Evolutionary conservation across 1,284 basidiomycete species (phyloP).

Genomic region (Cerioporus squamosus): DNA sequence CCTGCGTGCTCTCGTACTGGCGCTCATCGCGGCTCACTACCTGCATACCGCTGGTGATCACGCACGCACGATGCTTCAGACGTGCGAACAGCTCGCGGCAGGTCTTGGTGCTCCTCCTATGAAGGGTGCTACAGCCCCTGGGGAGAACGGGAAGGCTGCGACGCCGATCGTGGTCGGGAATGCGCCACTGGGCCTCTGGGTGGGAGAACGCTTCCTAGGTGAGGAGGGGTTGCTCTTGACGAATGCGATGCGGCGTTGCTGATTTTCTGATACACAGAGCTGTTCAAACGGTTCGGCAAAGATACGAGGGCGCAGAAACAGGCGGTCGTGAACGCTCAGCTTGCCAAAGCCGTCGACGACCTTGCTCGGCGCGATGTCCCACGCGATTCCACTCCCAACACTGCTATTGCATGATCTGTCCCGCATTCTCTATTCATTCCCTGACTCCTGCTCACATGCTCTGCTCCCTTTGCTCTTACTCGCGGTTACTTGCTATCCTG

Average conservation of each 20-base stretch:
- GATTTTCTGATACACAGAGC: slow-evolving; percentile 40
- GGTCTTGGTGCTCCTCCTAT: slow-evolving; percentile 64
- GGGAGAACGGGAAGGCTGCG: slow-evolving; percentile 23
- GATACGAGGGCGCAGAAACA: slow-evolving; percentile 38
- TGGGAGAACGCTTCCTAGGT: slow-evolving; percentile 72
- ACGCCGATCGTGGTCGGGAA: slow-evolving; percentile 51
- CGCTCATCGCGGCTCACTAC: slow-evolving; percentile 70
- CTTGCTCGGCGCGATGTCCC: slow-evolving; percentile 22
- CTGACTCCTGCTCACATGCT: not conserved
- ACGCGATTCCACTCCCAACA: not conserved
- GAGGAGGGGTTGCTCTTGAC: slow-evolving; percentile 23
- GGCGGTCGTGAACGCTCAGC: slow-evolving; percentile 26
- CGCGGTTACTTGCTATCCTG: too few species aligned
- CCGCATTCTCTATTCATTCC: not conserved
- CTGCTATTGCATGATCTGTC: not conserved
- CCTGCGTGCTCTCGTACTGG: slow-evolving; percentile 67
- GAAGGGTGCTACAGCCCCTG: slow-evolving; percentile 21
- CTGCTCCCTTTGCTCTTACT: not conserved
- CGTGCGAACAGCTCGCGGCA: slow-evolving; percentile 69
- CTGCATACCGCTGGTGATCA: slow-evolving; percentile 70
- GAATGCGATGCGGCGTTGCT: not conserved
- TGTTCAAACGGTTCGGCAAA: slow-evolving; percentile 57
- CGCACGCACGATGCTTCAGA: slow-evolving; percentile 63
- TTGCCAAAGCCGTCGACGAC: slow-evolving; percentile 30
- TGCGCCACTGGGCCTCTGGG: slow-evolving; percentile 68